Conservation (phyloP, 2,329 filamentous ascomycete genomes). For the Aureobasidium uvarum region DNA sequence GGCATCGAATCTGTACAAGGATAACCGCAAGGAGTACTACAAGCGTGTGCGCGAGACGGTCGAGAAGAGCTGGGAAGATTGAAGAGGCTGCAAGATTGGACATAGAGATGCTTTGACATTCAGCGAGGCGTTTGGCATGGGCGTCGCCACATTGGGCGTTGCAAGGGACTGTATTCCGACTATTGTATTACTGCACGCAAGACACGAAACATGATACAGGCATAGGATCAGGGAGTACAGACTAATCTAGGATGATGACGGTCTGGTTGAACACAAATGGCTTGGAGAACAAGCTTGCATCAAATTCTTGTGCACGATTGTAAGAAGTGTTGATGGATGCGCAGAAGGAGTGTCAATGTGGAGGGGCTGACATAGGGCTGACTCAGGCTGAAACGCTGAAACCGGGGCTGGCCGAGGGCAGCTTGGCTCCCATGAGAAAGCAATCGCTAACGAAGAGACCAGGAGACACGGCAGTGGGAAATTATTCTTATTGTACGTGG, state of each 20-base stretch:
- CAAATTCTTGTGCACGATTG: background rate
- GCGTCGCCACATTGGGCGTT: slow-evolving; percentile 13
- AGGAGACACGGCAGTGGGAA: background rate
- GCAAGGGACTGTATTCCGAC: slow-evolving; percentile 3
- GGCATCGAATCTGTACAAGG: slow-evolving; percentile 96
- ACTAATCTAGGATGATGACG: background rate
- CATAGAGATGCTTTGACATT: slow-evolving; percentile 11
- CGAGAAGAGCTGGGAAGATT: slow-evolving; percentile 92
- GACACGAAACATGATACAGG: slow-evolving; percentile 7
- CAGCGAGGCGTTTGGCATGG: slow-evolving; percentile 28
- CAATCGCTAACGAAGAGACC: background rate
- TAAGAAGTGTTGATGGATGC: background rate
- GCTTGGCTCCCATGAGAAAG: background rate
- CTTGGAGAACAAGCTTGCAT: background rate
- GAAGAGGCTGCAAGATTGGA: background rate
- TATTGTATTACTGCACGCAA: background rate
- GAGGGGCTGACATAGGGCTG: slow-evolving; percentile 16
- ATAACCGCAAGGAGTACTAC: slow-evolving; percentile 93
- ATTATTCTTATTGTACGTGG: background rate
- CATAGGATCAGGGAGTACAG: background rate
- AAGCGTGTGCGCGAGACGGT: slow-evolving; percentile 96
- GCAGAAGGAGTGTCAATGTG: background rate
- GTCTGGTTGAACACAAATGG: background rate
- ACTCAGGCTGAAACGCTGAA: slow-evolving; percentile 21
- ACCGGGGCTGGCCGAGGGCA: slow-evolving; percentile 11